Evolutionary conservation across 2,329 filamentous ascomycete species (phyloP).

Genomic region (Aspergillus uvarum): DNA sequence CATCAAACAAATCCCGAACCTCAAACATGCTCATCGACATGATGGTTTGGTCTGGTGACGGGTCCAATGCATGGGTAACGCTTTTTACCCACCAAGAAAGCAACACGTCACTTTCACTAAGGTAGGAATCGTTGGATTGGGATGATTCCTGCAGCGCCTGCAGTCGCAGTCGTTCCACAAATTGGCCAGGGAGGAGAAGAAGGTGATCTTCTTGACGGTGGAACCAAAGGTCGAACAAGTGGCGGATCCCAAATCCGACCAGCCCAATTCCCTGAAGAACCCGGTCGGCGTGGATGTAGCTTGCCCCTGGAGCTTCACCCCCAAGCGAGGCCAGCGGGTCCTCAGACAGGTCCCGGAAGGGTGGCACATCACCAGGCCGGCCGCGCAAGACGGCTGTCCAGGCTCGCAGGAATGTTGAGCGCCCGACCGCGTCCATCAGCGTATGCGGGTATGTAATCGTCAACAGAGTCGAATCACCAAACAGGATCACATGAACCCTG

Average conservation of each 20-base stretch:
- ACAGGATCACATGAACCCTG: constrained; percentile 50
- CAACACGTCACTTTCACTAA: constrained; percentile 52
- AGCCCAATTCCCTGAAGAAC: constrained; percentile 9
- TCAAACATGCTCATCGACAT: constrained; percentile 45
- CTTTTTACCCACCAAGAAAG: constrained; percentile 43
- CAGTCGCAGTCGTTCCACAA: constrained; percentile 31
- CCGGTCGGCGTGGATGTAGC: neutral
- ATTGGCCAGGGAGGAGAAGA: constrained; percentile 41
- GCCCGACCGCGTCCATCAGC: constrained; percentile 50
- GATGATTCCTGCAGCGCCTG: constrained; percentile 12
- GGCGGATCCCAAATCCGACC: constrained; percentile 33
- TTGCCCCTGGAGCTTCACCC: neutral
- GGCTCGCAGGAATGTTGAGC: constrained; percentile 42
- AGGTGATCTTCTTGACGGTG: constrained; percentile 36
- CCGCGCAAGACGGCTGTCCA: constrained; percentile 52
- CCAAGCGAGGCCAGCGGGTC: constrained; percentile 38
- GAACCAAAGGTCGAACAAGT: constrained; percentile 37
- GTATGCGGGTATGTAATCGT: constrained; percentile 50
- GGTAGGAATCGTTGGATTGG: constrained; percentile 29
- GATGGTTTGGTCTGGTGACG: constrained; percentile 32
- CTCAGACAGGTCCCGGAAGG: constrained; percentile 34
- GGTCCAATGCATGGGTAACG: constrained; percentile 22
- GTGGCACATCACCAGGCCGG: constrained; percentile 42
- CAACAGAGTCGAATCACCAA: constrained; percentile 53
- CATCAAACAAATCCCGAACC: constrained; percentile 33